These are phyloP conservation scores for Camelina laxa DNA, from an alignment of 345 rosid species.

Conservation along the genomic window DNA sequence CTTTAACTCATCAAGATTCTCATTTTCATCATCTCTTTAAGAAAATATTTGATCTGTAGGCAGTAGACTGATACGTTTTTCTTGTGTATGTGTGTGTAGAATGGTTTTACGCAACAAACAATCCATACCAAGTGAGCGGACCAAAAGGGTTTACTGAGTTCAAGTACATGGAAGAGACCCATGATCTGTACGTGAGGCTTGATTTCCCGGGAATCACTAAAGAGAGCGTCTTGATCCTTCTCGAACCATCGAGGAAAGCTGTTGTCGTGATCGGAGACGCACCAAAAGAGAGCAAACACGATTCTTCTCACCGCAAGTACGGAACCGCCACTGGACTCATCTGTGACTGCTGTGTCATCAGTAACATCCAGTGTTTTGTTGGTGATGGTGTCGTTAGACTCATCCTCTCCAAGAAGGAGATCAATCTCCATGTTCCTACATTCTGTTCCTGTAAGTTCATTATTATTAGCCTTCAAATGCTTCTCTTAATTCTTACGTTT, in stretches of 20 bases:
- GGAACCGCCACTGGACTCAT: slow-evolving; percentile 13
- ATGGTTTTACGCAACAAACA: slow-evolving; percentile 23
- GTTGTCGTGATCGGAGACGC: not conserved
- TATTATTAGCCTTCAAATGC: not conserved
- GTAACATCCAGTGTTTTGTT: not conserved
- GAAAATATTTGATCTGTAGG: not conserved
- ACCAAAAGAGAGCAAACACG: slow-evolving; percentile 11
- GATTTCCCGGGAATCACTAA: slow-evolving; percentile 17
- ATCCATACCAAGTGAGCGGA: slow-evolving; percentile 25
- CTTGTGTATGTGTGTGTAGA: not conserved
- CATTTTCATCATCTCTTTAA: not conserved
- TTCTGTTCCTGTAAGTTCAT: not conserved
- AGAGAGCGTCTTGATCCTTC: not conserved
- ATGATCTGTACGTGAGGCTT: slow-evolving; percentile 16
- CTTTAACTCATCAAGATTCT: not conserved
- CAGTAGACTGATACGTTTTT: not conserved
- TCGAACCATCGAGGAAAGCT: not conserved
- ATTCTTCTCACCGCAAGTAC: slow-evolving; percentile 6
- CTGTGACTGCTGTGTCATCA: slow-evolving; percentile 24
- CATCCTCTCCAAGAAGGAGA: slow-evolving; percentile 13
- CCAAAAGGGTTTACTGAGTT: slow-evolving; percentile 28
- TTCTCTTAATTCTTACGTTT: not conserved
- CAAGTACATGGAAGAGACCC: not conserved
- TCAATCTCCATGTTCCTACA: not conserved
- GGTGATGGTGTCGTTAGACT: slow-evolving; percentile 28